Base-by-base conservation (phyloP, 345 rosid species). In the Populus nigra region DNA sequence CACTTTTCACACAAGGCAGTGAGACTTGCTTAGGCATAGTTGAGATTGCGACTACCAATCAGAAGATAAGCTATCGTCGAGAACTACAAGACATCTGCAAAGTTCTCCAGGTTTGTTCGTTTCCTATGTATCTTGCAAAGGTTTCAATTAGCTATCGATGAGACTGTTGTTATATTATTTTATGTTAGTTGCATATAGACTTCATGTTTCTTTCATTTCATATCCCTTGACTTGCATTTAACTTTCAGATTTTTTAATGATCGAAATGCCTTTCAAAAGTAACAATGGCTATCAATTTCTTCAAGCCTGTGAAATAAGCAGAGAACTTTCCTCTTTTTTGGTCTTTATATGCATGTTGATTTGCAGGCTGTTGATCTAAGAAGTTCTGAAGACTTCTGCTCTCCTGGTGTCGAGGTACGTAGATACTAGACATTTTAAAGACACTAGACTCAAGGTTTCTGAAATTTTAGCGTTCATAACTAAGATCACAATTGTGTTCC, bases 11-110 rank as follows among this genome's bases (percentile, higher is more conserved):
- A 81, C 81, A 85, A 72, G 86, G 87, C 66, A 91, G 89, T 63
- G 87, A 92, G 36, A 85, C 73, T 77, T 93, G 96, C 86, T 81
- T 93, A 80, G 96, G 94, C 29, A 93, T 93, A 68, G 90, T 93
- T 80, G 97, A 93, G 89, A 76, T 93, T 65, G 88, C 90, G 69
- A 88, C 93, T n/a, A 91, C 94, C 47, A 81, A 86, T 74, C 89
- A 83, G 81, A 90, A 86, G 85, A 84, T 83, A 78, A 87, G 84
- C 77, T 91, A 89, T 76, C 81, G 85, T 7, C 87, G 84, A 8
- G 96, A 91, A 77, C 86, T 90, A 68, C 92, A 90, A 65, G 83
- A 85, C 71, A 80, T 91, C 75, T 83, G 96, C 88, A 83, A 87
- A 85, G 97, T 94, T 82, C 96, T 93, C 41, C 89, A 90, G 97